Base-by-base conservation (phyloP, 352 stramenopile genomes). In the Pythium coloratum region DNA sequence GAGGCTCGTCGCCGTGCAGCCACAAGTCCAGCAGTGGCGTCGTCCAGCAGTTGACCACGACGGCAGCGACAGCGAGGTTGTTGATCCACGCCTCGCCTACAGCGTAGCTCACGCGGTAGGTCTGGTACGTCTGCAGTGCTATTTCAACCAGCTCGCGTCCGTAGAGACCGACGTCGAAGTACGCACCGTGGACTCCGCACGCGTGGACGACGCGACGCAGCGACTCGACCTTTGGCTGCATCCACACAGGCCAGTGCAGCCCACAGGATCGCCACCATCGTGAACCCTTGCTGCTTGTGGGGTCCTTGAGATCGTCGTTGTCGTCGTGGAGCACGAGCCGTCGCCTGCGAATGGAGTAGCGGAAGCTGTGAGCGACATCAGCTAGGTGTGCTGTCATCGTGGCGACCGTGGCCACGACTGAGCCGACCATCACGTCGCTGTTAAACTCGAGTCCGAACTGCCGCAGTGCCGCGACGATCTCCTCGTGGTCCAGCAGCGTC, bases 1-100 rank as follows among this genome's bases (percentile, higher is more conserved):
- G 44, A 34, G 70, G 75, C 13, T 64, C 65, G 1, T 64, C 26
- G 55, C 26, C 4, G 32, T 46, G 28, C 14, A 69, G 71, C 0
- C 36, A 42, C 2, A 69, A 59, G 28, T 78, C 73, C 20, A 74
- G 50, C 32, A 70, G 59, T 16, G 78, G 76, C 1, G 76, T 87
- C 3, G 66, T 76, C 77, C 75, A 84, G 64, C 77, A 88, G 53
- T 80, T 82, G 7, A 76, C 5, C 16, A 77, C 66, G 5, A 86
- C 55, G 10, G 65, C 50, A 3, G 8, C 36, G 8, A 73, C 67
- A 3, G 72, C 75, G 7, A 79, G 34, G 3, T 20, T 61, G 32
- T 65, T 69, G 57, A 76, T 40, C 70, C 60, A 71, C 2, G 47
- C 26, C 16, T 59, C 51, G 14, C 64, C 42, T 2, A 70, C 58